Conservation (phyloP, 139 green algal genomes). For the Ettlia oleoabundans region DNA sequence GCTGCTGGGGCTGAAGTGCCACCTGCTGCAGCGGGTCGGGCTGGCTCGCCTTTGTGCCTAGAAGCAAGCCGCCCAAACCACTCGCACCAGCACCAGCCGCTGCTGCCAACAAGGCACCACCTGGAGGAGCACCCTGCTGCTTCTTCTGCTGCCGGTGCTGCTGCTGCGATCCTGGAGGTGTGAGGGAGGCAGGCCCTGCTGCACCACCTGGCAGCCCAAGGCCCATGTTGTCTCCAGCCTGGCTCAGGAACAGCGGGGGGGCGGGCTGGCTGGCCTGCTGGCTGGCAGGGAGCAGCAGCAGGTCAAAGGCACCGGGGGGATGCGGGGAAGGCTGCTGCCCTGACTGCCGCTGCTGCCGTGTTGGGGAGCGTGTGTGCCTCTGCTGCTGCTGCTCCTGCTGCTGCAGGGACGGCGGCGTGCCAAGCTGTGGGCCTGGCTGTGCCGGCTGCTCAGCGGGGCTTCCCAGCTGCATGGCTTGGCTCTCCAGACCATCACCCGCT, state of each 20-base stretch:
- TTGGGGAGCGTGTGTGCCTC: neutral
- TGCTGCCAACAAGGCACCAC: neutral
- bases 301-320: neutral
- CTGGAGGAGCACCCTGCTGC: no score
- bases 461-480: no score
- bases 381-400: neutral
- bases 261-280: slow-evolving; percentile 6
- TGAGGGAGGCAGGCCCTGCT: neutral
- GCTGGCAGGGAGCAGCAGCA: neutral
- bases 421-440: neutral
- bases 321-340: neutral
- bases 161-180: slow-evolving; percentile 3
- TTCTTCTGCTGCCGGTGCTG: no score
- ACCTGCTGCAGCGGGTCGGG: slow-evolving; percentile 18
- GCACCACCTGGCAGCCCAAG: neutral
- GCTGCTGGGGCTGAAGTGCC: neutral
- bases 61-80: neutral
- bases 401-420: no score
- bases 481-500: no score
- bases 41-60: slow-evolving; percentile 28
- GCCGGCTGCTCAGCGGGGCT: no score
- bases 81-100: neutral
- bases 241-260: slow-evolving; percentile 2
- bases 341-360: neutral
- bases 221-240: slow-evolving; percentile 19